Base-by-base conservation (phyloP, 805 yeast genomes). In the Hanseniaspora mollemarum region DNA sequence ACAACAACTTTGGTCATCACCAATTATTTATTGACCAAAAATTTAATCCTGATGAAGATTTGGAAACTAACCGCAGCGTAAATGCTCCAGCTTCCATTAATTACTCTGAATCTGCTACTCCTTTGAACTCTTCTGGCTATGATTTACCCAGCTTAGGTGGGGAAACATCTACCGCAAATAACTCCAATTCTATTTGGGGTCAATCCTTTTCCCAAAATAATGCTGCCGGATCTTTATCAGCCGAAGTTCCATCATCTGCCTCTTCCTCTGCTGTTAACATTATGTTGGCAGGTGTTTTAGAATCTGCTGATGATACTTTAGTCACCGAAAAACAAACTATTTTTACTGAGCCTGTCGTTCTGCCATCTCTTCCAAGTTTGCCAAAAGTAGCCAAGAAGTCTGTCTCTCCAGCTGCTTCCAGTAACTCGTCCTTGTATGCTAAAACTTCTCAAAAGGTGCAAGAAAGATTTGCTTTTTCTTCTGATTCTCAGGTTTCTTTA, bases 391-490 rank as follows among this genome's bases (percentile, higher is more conserved):
- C 32, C 25, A 42, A 37, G 19, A 29, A 28, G 6, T 25, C 38
- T 18, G 13, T 15, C 7, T 29, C 59, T 22, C 45, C 57, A 15
- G 46, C 55, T n/a, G 53, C 56, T 15, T 54, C 62, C 35, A 56
- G 58, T 15, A 53, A 58, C 26, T 56, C 61, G 16, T 49, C 57
- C 13, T 48, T 50, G 55, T 45, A 62, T 55, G 59, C 63, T 58
- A 62, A 72, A n/a, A 71, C 69, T 26, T 71, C 76, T 28, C 71
- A 74, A 58, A 74, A 75, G 49, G 71, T 85, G 53, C 90, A 87
- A 63, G 87, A 84, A 59, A 83, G 87, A 7, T 85, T 88, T 62
- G 75, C 85, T 45, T 74, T 88, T 59, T 81, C 77, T 59, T 74
- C 76, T 51, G 80, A 77, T 49, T 81, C 81, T 55, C 90, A 84